Percentiles rank a stretch among this genome's conserved stretches.
Evolutionary conservation across 2,329 filamentous ascomycete species (phyloP).

Genomic region (Acarospora socialis): DNA sequence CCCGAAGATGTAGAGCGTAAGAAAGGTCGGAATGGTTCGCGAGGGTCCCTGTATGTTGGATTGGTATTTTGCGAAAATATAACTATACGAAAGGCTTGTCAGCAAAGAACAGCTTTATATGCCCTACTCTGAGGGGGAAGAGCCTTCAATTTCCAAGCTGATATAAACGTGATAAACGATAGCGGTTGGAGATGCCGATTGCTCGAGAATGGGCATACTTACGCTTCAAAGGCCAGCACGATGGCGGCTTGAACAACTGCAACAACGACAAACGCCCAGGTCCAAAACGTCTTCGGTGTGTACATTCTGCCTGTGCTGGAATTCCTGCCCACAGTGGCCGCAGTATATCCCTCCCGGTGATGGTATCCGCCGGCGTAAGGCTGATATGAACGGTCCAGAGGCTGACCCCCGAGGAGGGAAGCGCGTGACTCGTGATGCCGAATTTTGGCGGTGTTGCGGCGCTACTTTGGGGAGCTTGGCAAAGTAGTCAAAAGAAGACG

Average conservation of each 20-base stretch:
- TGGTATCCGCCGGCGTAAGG: slow-evolving; percentile 35
- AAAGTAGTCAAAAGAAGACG: too few species aligned
- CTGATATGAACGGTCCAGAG: slow-evolving; percentile 36
- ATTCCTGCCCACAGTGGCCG: slow-evolving; percentile 19
- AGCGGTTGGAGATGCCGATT: background rate
- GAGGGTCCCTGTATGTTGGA: slow-evolving; percentile 39
- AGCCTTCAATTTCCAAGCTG: too few species aligned
- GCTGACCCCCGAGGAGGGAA: slow-evolving; percentile 45
- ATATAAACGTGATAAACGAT: too few species aligned
- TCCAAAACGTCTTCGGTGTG: slow-evolving; percentile 73
- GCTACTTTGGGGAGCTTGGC: too few species aligned
- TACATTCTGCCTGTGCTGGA: slow-evolving; percentile 43
- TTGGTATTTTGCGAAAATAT: slow-evolving; percentile 82
- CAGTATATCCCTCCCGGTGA: slow-evolving; percentile 36
- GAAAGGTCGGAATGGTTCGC: slow-evolving; percentile 76
- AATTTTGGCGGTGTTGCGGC: slow-evolving; percentile 32
- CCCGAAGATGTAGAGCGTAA: slow-evolving; percentile 93
- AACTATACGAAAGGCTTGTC: too few species aligned
- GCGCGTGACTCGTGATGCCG: slow-evolving; percentile 40
- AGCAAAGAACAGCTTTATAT: slow-evolving; percentile 3
- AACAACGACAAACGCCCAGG: slow-evolving; percentile 66
- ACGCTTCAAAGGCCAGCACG: slow-evolving; percentile 77
- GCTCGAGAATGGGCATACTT: slow-evolving; percentile 27
- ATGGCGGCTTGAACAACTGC: slow-evolving; percentile 64
- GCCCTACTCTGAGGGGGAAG: background rate